Evolutionary conservation across 306 rosid species (phyloP).

Genomic region (Gastrolobium bilobum): DNA sequence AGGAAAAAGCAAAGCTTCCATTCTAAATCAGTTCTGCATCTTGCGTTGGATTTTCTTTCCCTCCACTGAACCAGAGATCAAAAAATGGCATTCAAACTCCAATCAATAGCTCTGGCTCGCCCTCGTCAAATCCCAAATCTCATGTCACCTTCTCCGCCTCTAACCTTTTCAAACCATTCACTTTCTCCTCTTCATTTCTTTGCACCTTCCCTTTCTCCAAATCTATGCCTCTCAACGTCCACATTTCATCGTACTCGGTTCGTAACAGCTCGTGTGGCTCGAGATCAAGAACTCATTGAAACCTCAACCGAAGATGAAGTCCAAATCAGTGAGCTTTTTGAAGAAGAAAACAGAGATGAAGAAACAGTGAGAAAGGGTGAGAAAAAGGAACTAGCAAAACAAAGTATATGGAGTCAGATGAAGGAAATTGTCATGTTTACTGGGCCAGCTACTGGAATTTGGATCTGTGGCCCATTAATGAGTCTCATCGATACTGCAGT

Average conservation of each 20-base stretch:
- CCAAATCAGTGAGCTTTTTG: not conserved
- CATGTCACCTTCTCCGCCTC: conserved; percentile 36
- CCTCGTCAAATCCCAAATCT: conserved; percentile 52
- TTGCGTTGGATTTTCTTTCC: not conserved
- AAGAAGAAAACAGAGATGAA: conserved; percentile 33
- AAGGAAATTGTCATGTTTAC: conserved; percentile 76
- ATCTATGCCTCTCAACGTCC: conserved; percentile 29
- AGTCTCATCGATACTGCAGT: conserved; percentile 90
- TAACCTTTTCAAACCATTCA: conserved; percentile 35
- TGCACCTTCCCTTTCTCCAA: conserved; percentile 46
- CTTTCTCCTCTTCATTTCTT: conserved; percentile 11
- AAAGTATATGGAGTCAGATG: conserved; percentile 72
- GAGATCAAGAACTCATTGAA: conserved; percentile 40
- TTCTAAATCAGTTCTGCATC: not conserved
- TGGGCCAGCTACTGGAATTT: conserved; percentile 85
- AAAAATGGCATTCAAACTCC: conserved; percentile 54
- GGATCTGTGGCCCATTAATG: conserved; percentile 91
- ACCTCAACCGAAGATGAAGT: conserved; percentile 34
- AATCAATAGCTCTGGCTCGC: conserved; percentile 8
- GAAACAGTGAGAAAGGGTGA: conserved; percentile 26
- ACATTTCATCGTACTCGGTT: conserved; percentile 5
- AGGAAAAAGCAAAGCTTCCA: no score
- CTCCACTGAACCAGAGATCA: not conserved
- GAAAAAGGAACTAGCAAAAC: conserved; percentile 54
- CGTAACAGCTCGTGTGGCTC: conserved; percentile 40